Evolutionary conservation across 352 stramenopile species (phyloP).

Genomic region (Globisporangium cystogenes): DNA sequence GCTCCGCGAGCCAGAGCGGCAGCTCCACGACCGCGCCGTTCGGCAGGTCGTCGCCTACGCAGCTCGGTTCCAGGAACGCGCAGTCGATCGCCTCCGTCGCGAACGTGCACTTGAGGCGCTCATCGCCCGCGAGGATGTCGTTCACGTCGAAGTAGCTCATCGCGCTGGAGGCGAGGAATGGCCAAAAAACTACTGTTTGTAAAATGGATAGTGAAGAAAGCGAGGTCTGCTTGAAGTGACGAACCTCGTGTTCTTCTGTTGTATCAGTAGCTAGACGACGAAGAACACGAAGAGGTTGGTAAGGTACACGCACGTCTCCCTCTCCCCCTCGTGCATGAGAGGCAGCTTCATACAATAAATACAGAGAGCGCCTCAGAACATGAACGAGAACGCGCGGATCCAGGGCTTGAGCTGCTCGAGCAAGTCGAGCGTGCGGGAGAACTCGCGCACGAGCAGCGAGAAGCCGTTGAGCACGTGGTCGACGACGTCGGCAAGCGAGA

Average conservation of each 20-base stretch:
- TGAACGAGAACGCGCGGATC: constrained; percentile 51
- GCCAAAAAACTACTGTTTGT: background rate
- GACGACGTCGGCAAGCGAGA: constrained; percentile 31
- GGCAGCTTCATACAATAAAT: constrained; percentile 1
- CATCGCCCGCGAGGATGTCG: constrained; percentile 72
- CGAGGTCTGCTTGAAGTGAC: background rate
- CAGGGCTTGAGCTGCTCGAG: constrained; percentile 48
- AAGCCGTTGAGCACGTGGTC: constrained; percentile 60
- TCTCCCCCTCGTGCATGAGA: too few relatives aligned
- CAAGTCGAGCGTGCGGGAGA: constrained; percentile 52
- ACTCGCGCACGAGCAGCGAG: constrained; percentile 55
- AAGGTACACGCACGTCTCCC: too few relatives aligned
- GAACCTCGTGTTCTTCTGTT: background rate
- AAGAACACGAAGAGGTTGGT: background rate
- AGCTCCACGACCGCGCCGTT: constrained; percentile 52
- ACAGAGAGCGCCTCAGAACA: constrained; percentile 23
- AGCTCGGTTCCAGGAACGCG: constrained; percentile 73
- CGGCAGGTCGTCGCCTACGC: constrained; percentile 38
- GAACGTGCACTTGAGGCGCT: constrained; percentile 78
- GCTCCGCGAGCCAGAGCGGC: constrained; percentile 69
- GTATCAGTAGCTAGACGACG: background rate
- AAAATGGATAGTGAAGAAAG: background rate
- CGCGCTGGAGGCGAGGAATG: too few relatives aligned
- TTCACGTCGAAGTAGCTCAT: constrained; percentile 65
- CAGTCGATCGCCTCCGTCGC: constrained; percentile 58